Evolutionary conservation across 441 rosid genomes (phyloP).

Genomic region (Gossypium lobatum): DNA sequence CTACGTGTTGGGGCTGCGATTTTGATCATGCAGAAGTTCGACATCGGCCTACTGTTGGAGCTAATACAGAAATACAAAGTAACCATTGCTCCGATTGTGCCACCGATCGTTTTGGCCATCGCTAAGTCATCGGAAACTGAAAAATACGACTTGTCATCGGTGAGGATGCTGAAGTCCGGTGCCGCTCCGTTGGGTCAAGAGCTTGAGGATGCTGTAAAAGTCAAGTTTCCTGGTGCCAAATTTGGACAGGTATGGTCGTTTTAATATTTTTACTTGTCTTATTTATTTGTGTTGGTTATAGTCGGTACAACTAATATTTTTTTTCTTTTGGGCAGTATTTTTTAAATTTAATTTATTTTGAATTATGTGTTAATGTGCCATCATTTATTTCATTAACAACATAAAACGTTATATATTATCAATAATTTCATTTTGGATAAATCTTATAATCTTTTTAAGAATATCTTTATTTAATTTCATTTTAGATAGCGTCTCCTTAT

Average conservation of each 20-base stretch:
- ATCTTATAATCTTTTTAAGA: no score
- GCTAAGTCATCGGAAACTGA: slow-evolving; percentile 39
- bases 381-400: no score
- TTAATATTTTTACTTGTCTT: neutral
- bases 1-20: slow-evolving; percentile 43
- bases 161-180: slow-evolving; percentile 40
- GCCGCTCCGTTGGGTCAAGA: slow-evolving; percentile 55
- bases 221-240: slow-evolving; percentile 41
- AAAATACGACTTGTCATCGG: slow-evolving; percentile 36
- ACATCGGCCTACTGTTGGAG: slow-evolving; percentile 30
- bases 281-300: neutral
- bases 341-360: no score
- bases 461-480: no score
- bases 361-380: no score
- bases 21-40: slow-evolving; percentile 44
- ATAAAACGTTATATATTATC: no score
- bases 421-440: no score
- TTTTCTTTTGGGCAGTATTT: no score
- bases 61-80: slow-evolving; percentile 37
- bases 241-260: slow-evolving; percentile 41
- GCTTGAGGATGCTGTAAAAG: slow-evolving; percentile 47
- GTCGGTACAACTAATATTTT: neutral
- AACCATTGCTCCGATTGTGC: slow-evolving; percentile 43
- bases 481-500: no score
- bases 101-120: slow-evolving; percentile 43